Conservation (phyloP, 768 basidiomycete genomes). For the Strobilomyces echinocephalus region DNA sequence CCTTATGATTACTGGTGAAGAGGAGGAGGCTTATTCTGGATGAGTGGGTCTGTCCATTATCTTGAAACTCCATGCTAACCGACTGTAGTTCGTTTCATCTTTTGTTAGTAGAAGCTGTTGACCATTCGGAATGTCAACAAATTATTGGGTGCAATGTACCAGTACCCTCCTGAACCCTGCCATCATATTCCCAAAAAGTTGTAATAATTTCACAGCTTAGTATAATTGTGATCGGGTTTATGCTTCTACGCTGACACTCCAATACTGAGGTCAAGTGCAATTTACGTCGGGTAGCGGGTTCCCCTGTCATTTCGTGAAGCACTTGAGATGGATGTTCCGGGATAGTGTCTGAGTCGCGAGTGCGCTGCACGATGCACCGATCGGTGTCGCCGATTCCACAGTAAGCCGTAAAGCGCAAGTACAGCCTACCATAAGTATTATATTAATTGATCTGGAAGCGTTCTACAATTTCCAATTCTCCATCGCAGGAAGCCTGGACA, state of each 20-base stretch:
- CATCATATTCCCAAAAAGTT: no score
- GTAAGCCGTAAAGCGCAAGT: not conserved
- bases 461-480: not conserved
- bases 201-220: no score
- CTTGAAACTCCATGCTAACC: not conserved
- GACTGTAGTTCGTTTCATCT: not conserved
- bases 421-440: not conserved
- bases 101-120: not conserved
- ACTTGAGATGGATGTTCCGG: not conserved
- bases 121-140: not conserved
- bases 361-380: not conserved
- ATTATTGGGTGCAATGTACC: not conserved
- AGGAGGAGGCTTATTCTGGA: constrained; percentile 3
- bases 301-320: not conserved
- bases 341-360: not conserved
- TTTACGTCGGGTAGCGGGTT: not conserved
- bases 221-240: no score
- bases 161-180: no score
- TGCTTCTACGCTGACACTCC: not conserved
- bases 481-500: not conserved
- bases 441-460: not conserved
- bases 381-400: not conserved
- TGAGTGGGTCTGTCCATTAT: constrained; percentile 1
- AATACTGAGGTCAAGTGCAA: no score
- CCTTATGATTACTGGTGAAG: constrained; percentile 5